Conservation (phyloP, 208 protist genomes). For the Novymonas esmeraldas region DNA sequence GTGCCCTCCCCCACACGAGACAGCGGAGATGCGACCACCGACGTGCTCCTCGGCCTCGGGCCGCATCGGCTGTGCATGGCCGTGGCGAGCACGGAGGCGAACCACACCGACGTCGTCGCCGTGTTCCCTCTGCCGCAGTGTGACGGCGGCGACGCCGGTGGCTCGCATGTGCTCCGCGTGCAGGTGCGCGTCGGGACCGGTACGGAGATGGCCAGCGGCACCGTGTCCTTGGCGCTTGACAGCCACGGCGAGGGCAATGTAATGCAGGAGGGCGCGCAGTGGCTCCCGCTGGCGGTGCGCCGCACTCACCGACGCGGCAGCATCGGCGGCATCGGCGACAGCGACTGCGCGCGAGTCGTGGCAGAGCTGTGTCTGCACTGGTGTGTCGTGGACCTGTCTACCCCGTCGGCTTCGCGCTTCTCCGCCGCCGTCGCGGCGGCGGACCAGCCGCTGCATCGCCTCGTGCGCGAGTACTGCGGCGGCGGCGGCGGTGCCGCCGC, state of each 20-base stretch:
- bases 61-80: slow-evolving; percentile 2
- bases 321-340: background rate
- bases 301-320: background rate
- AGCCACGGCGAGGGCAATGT: background rate
- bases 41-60: slow-evolving; percentile 27
- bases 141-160: background rate
- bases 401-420: background rate
- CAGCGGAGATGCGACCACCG: background rate
- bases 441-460: slow-evolving; percentile 2
- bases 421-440: too few relatives aligned
- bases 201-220: background rate
- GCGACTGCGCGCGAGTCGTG: slow-evolving; percentile 1
- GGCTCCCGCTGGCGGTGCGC: slow-evolving; percentile 19
- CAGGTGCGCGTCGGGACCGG: slow-evolving; percentile 3
- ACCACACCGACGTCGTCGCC: background rate
- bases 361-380: slow-evolving; percentile 25
- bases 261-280: slow-evolving; percentile 14
- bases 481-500: slow-evolving; percentile 5
- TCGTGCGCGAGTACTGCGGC: slow-evolving; percentile 18
- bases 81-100: background rate
- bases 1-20: background rate
- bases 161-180: slow-evolving; percentile 16
- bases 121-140: slow-evolving; percentile 19
- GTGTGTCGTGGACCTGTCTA: slow-evolving; percentile 10
- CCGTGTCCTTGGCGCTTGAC: slow-evolving; percentile 1